These are phyloP conservation scores for Colletotrichum coccodes DNA, from an alignment of 2,329 filamentous ascomycete species.

Conservation along the genomic window DNA sequence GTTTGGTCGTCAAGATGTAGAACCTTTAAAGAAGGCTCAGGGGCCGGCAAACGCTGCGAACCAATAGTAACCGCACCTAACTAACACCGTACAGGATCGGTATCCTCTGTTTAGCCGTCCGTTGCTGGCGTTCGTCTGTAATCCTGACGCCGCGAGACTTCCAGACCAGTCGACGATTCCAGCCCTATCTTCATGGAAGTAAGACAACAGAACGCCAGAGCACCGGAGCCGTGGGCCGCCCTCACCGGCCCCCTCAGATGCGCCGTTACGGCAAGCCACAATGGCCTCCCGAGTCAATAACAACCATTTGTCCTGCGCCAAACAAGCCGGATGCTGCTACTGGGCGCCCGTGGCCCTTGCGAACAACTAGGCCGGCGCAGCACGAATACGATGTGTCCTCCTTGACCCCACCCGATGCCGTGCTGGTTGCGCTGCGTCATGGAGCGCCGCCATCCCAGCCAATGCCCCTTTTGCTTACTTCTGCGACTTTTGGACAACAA, in stretches of 20 bases:
- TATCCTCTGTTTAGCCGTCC: not conserved
- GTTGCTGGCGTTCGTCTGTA: not conserved
- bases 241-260: not conserved
- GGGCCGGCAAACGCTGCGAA: not conserved
- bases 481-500: not conserved
- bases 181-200: not conserved
- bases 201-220: not conserved
- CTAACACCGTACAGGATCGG: not conserved
- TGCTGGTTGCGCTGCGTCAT: not conserved
- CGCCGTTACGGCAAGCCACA: constrained; percentile 3
- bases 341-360: not conserved
- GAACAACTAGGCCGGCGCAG: not conserved
- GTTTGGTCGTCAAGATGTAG: not conserved
- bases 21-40: not conserved
- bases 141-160: not conserved
- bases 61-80: not conserved
- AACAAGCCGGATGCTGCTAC: not conserved
- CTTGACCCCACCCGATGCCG: not conserved
- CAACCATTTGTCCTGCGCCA: not conserved
- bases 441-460: not conserved
- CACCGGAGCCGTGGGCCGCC: not conserved
- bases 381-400: constrained; percentile 5
- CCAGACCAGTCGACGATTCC: not conserved
- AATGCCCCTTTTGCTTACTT: not conserved
- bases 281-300: not conserved